Evolutionary conservation across 257 asterid species (phyloP).

Genomic region (Hygrophila difformis): DNA sequence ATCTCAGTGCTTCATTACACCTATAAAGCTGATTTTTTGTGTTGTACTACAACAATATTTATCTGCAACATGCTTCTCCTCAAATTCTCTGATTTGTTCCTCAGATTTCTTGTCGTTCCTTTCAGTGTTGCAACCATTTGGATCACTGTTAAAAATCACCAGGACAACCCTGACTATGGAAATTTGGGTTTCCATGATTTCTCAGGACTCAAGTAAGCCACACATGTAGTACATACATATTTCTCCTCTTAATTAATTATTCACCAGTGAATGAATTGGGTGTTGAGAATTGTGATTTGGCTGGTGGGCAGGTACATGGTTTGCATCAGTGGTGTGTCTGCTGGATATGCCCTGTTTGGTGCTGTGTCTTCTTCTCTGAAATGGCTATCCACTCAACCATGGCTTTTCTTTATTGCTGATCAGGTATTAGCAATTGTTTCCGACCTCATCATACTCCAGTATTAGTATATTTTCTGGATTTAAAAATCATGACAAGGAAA

Average conservation of each 20-base stretch:
- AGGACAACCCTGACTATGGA: slow-evolving; percentile 52
- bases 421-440: too few relatives aligned
- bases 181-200: slow-evolving; percentile 43
- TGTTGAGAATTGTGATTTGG: background rate
- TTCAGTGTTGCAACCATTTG: slow-evolving; percentile 57
- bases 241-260: background rate
- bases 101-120: slow-evolving; percentile 56
- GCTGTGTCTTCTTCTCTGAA: slow-evolving; percentile 54
- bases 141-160: slow-evolving; percentile 38
- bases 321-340: slow-evolving; percentile 46
- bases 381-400: slow-evolving; percentile 47
- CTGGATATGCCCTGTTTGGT: slow-evolving; percentile 59
- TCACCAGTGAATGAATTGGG: too few relatives aligned
- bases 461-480: too few relatives aligned
- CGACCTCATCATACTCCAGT: too few relatives aligned
- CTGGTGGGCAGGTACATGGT: slow-evolving; percentile 56
- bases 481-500: too few relatives aligned
- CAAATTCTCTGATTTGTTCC: slow-evolving; percentile 42
- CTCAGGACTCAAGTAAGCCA: slow-evolving; percentile 54
- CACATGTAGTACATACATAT: background rate
- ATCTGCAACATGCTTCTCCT: slow-evolving; percentile 32
- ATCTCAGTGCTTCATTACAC: too few relatives aligned
- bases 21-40: too few relatives aligned
- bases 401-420: slow-evolving; percentile 77
- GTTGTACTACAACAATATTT: too few relatives aligned